phyloP scores from a whole-genome alignment of 352 stramenopile species.

The Pythium brachiatum region DNA sequence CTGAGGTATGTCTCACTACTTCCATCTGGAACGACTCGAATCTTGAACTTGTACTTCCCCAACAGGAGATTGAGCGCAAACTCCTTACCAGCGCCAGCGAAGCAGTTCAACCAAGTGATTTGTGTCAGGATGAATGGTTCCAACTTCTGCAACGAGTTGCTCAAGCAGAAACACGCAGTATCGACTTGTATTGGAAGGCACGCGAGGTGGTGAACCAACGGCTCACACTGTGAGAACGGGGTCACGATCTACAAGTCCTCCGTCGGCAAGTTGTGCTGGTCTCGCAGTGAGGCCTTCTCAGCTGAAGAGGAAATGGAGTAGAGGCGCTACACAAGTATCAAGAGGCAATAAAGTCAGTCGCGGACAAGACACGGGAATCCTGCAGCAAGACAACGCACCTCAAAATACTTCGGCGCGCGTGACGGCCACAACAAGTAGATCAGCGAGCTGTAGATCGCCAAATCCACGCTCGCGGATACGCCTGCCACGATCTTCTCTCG shows the following conservation, averaged over 20 bases:
- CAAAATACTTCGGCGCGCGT: conserved; percentile 69
- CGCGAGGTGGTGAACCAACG: conserved; percentile 27
- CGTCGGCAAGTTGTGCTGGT: conserved; percentile 51
- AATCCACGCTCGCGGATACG: conserved; percentile 50
- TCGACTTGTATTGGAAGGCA: conserved; percentile 27
- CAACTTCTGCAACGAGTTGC: conserved; percentile 19
- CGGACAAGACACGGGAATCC: background rate
- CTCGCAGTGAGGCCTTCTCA: conserved; percentile 63
- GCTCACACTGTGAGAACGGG: conserved; percentile 23
- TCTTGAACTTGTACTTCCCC: background rate
- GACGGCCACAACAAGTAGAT: conserved; percentile 73
- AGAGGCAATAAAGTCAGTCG: background rate
- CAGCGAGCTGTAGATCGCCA: conserved; percentile 55
- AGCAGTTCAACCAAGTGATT: background rate
- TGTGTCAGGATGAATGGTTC: conserved; percentile 24
- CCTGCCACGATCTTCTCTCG: conserved; percentile 69
- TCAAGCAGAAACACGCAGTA: conserved; percentile 15
- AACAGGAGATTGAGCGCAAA: conserved; percentile 1
- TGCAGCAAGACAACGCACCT: conserved; percentile 35
- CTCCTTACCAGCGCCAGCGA: background rate
- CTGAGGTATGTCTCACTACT: conserved; percentile 1
- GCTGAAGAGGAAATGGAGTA: conserved; percentile 70
- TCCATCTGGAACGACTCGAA: background rate
- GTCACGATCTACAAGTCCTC: conserved; percentile 38
- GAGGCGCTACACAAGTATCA: conserved; percentile 34